Evolutionary conservation across 1,284 basidiomycete species (phyloP).

Genomic region (Golubevia pallescens): DNA sequence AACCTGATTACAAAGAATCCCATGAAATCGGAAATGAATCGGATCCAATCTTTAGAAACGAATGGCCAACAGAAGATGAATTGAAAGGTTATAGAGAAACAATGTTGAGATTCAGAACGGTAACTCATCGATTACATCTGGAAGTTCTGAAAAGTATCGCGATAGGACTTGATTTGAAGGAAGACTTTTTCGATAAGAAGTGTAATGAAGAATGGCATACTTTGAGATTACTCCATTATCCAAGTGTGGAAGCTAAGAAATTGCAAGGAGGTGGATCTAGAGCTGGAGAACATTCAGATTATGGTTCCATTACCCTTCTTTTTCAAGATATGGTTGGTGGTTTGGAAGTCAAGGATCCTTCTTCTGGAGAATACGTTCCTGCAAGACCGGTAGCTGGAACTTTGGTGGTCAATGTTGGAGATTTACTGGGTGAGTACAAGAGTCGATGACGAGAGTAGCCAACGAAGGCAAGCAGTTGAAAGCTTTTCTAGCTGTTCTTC

Average conservation of each 20-base stretch:
- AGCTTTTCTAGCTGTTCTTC: too few species aligned
- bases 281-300: slow-evolving; percentile 81
- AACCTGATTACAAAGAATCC: slow-evolving; percentile 29
- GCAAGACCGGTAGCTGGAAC: slow-evolving; percentile 80
- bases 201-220: slow-evolving; percentile 79
- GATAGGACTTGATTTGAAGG: slow-evolving; percentile 75
- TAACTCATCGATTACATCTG: slow-evolving; percentile 71
- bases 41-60: slow-evolving; percentile 20
- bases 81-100: slow-evolving; percentile 18
- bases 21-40: slow-evolving; percentile 26
- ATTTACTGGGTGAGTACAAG: slow-evolving; percentile 70
- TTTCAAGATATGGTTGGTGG: slow-evolving; percentile 87
- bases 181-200: slow-evolving; percentile 76
- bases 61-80: slow-evolving; percentile 20
- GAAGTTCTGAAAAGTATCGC: slow-evolving; percentile 81
- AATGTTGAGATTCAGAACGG: slow-evolving; percentile 17
- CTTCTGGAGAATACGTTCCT: slow-evolving; percentile 74
- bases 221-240: slow-evolving; percentile 65
- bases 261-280: slow-evolving; percentile 74
- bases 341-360: slow-evolving; percentile 78
- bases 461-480: too few species aligned
- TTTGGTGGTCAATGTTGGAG: slow-evolving; percentile 82
- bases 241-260: slow-evolving; percentile 68
- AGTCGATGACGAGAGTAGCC: too few species aligned
- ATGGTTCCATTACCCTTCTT: slow-evolving; percentile 80